Evolutionary conservation across 495 filamentous ascomycete genomes (phyloP).

Genomic region (Aspergillus taichungensis): DNA sequence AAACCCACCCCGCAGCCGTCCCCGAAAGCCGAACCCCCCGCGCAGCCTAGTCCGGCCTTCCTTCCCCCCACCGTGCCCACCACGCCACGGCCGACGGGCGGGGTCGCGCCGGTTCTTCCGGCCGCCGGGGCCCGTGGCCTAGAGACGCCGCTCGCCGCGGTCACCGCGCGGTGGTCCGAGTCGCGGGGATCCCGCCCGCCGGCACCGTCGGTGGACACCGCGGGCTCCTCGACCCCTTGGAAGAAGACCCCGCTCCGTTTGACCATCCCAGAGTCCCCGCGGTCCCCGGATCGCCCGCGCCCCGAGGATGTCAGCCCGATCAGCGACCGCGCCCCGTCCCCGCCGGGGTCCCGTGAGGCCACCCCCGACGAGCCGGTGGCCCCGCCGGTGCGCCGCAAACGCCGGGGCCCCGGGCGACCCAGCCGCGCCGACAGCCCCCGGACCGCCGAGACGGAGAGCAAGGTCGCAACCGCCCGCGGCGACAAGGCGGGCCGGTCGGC

Average conservation of each 20-base stretch:
- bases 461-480: constrained; percentile 23
- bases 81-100: constrained; percentile 15
- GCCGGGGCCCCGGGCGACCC: constrained; percentile 10
- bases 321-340: constrained; percentile 40
- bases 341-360: constrained; percentile 25
- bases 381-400: constrained; percentile 14
- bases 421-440: constrained; percentile 11
- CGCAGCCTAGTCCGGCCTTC: constrained; percentile 10
- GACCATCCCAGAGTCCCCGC: constrained; percentile 32
- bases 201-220: constrained; percentile 34
- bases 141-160: constrained; percentile 22
- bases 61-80: constrained; percentile 16
- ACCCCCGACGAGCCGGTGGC: constrained; percentile 21
- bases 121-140: constrained; percentile 8
- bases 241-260: constrained; percentile 28
- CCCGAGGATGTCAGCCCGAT: constrained; percentile 46
- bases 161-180: constrained; percentile 17
- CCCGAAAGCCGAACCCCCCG: constrained; percentile 2
- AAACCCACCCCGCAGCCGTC: constrained; percentile 3
- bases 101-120: no score
- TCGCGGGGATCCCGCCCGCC: constrained; percentile 23
- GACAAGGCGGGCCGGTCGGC: constrained; percentile 22
- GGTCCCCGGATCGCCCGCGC: constrained; percentile 38
- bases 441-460: constrained; percentile 14
- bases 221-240: constrained; percentile 41